These are phyloP conservation scores for Ganoderma sinense DNA, from an alignment of 1,284 basidiomycete genomes.

Conservation along the genomic window DNA sequence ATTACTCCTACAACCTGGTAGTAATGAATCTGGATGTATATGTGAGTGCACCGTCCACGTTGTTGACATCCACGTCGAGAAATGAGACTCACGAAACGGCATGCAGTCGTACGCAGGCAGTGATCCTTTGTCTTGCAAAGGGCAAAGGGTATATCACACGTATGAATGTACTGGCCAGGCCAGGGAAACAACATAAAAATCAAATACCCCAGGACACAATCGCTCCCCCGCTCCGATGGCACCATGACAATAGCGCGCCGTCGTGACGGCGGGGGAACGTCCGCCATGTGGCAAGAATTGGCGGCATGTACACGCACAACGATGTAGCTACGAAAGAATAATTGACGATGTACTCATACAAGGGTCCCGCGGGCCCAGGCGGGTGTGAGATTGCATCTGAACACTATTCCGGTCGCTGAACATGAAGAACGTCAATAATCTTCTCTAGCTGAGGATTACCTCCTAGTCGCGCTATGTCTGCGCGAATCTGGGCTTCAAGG, in stretches of 20 bases:
- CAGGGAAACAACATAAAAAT: constrained; percentile 6
- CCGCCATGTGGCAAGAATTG: neutral
- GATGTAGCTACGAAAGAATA: no score
- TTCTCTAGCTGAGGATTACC: constrained; percentile 59
- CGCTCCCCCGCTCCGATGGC: neutral
- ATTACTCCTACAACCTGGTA: neutral
- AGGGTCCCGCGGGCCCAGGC: neutral
- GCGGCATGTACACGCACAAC: neutral
- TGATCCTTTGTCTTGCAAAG: neutral
- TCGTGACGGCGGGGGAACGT: neutral
- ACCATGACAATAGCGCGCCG: neutral
- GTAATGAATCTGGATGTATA: neutral
- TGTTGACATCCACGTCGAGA: neutral
- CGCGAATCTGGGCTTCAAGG: constrained; percentile 62
- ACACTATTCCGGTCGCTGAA: constrained; percentile 26
- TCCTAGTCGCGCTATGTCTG: constrained; percentile 64
- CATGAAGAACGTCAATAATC: constrained; percentile 53
- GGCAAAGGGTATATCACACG: neutral
- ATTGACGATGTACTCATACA: neutral
- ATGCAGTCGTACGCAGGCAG: neutral
- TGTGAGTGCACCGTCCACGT: neutral
- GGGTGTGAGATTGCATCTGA: neutral
- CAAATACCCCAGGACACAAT: constrained; percentile 10
- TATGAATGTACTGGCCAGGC: neutral
- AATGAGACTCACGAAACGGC: neutral